Evolutionary conservation across 2,329 filamentous ascomycete genomes (phyloP).

Genomic region (Aspergillus tubingensis): DNA sequence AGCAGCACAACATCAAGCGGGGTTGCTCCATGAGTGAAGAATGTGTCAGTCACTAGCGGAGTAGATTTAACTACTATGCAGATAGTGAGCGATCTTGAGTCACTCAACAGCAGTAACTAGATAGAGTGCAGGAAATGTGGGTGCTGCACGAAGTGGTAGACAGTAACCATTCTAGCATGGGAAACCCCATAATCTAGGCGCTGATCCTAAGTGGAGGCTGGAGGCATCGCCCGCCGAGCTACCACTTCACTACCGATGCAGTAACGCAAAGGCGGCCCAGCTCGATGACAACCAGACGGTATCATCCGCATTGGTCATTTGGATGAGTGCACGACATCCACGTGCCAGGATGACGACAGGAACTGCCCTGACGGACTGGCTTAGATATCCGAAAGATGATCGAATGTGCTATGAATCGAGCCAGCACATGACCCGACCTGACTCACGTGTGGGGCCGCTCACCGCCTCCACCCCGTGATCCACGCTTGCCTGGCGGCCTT

Average conservation of each 20-base stretch:
- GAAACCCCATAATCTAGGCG: constrained; percentile 13
- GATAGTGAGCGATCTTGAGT: neutral
- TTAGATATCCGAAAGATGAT: neutral
- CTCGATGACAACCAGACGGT: neutral
- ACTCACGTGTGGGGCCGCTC: constrained; percentile 25
- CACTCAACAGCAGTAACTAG: neutral
- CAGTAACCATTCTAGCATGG: neutral
- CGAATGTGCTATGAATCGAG: neutral
- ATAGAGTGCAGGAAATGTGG: neutral
- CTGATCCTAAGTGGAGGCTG: constrained; percentile 22
- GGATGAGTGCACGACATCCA: constrained; percentile 3
- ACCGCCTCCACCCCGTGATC: constrained; percentile 30
- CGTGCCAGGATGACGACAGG: constrained; percentile 13
- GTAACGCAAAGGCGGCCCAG: neutral
- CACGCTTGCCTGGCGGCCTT: constrained; percentile 19
- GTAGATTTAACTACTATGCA: neutral
- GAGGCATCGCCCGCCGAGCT: neutral
- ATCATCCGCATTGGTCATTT: constrained; percentile 14
- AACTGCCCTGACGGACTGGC: neutral
- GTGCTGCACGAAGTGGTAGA: neutral
- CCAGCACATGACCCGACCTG: neutral
- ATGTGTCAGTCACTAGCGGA: neutral
- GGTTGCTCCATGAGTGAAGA: neutral
- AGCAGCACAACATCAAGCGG: neutral
- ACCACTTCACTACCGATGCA: neutral